phyloP scores from a whole-genome alignment of 306 rosid genomes.

The Sicyos edulis region DNA sequence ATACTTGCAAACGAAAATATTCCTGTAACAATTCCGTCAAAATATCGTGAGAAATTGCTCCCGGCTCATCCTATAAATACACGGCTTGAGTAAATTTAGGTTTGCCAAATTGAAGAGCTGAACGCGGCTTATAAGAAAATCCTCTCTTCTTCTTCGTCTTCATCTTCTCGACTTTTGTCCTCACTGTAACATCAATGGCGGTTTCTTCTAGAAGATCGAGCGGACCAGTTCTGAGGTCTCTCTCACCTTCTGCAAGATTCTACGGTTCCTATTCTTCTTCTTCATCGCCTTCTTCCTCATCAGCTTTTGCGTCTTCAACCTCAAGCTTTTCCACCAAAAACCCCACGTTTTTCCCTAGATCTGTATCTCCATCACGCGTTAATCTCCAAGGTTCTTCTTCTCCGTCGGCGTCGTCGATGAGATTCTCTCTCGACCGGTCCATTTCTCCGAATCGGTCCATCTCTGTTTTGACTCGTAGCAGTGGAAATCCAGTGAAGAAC shows the following conservation, averaged over 20 bases:
- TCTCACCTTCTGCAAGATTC: slow-evolving; percentile 56
- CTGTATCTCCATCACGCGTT: slow-evolving; percentile 28
- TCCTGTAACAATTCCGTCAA: neutral
- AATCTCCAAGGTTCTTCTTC: neutral
- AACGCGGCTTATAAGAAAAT: slow-evolving; percentile 27
- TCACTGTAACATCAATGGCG: slow-evolving; percentile 45
- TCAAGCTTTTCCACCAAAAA: slow-evolving; percentile 32
- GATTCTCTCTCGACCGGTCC: slow-evolving; percentile 28
- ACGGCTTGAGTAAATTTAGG: slow-evolving; percentile 66
- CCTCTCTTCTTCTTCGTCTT: neutral
- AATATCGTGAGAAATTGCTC: slow-evolving; percentile 7
- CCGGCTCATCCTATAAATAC: slow-evolving; percentile 44
- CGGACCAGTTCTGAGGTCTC: slow-evolving; percentile 50
- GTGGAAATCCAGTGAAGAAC: slow-evolving; percentile 18
- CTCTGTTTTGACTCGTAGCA: slow-evolving; percentile 22
- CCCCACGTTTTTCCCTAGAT: slow-evolving; percentile 25
- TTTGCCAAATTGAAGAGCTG: slow-evolving; percentile 68
- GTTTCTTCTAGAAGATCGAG: slow-evolving; percentile 51
- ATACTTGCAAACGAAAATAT: neutral
- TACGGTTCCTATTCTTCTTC: slow-evolving; percentile 28
- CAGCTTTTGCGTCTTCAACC: slow-evolving; percentile 47
- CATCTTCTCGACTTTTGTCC: neutral
- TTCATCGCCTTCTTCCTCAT: slow-evolving; percentile 33
- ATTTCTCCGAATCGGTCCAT: slow-evolving; percentile 38
- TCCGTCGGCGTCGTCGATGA: slow-evolving; percentile 18